Base-by-base conservation (phyloP, 169 alveolate species). In the Plasmodium reichenowi region DNA sequence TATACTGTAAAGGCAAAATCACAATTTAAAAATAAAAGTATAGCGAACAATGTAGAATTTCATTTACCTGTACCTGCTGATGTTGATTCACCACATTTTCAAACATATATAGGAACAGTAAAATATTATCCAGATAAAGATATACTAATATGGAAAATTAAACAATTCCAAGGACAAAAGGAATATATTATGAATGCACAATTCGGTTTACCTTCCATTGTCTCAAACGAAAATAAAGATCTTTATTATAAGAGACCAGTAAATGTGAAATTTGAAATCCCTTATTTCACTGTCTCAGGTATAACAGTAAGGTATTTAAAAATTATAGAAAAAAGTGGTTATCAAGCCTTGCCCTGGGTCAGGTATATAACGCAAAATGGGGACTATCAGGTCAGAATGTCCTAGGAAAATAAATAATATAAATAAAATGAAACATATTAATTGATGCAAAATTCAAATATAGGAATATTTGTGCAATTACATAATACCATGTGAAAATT, bases 261-360 rank as follows among this genome's bases (percentile, higher is more conserved):
- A 62, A 95, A 96, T 63, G 98, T 98, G n/a, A 96, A 95, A 76
- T 99, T 98, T 93, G 99, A 99, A 92, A 99, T 99, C 59, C 99
- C 99, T n/a, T 98, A 98, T 89, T 99, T 98, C 96, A 98, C 99
- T 22, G 99, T 99, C 52, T 97, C 99, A n/a, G 99, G 99, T 43
- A 96, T 99, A 43, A 97, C 99, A 70, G 99, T 98, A 32, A 95
- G 99, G 74, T 99, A 98, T 94, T 97, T 99, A 58, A 98, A 98
- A 90, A 98, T 99, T 72, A 95, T 97, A 50, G 99, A 99, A 88
- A 98, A 98, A 93, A 92, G 98, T 80, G 99, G 99, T 12, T 99
- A 98, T 88, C 98, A 98, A 92, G 99, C 99, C 22, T 97, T 98
- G 22, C 99, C 99, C 7, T 99, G 99, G 99, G 99, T 99, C 24